Evolutionary conservation across 305 asterid genomes (phyloP).

Genomic region (Fraxinus xanthoxyloides): DNA sequence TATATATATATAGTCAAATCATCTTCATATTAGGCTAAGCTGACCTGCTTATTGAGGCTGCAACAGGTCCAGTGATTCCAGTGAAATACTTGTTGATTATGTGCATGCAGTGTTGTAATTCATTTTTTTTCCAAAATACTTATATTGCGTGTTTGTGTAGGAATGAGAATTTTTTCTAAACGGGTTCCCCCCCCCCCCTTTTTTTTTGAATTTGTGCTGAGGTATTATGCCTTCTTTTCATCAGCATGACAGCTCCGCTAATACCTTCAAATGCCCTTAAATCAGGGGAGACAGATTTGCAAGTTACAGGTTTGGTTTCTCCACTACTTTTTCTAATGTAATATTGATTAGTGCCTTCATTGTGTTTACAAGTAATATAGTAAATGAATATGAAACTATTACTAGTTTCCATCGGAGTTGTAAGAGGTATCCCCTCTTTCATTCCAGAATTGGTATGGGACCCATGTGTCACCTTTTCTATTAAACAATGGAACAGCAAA

Average conservation of each 20-base stretch:
- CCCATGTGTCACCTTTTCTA: background rate
- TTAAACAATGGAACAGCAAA: background rate
- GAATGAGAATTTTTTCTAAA: background rate
- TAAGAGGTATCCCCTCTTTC: background rate
- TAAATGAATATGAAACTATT: background rate
- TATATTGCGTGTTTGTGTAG: background rate
- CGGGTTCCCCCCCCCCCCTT: too few species aligned
- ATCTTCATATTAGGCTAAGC: background rate
- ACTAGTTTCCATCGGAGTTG: background rate
- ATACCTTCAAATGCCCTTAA: conserved; percentile 82
- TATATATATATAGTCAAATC: background rate
- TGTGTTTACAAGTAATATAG: background rate
- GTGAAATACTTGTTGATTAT: background rate
- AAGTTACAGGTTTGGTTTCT: conserved; percentile 57
- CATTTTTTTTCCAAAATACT: background rate
- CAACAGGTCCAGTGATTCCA: background rate
- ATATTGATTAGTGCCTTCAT: background rate
- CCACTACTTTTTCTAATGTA: background rate
- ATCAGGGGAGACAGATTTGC: conserved; percentile 73
- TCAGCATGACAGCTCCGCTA: conserved; percentile 88
- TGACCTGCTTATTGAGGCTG: background rate
- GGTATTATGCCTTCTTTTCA: background rate
- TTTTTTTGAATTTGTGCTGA: too few species aligned
- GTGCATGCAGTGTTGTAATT: background rate
- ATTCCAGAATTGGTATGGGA: background rate